phyloP scores from a whole-genome alignment of 140 eudicot genomes.

The Cichorium intybus region DNA sequence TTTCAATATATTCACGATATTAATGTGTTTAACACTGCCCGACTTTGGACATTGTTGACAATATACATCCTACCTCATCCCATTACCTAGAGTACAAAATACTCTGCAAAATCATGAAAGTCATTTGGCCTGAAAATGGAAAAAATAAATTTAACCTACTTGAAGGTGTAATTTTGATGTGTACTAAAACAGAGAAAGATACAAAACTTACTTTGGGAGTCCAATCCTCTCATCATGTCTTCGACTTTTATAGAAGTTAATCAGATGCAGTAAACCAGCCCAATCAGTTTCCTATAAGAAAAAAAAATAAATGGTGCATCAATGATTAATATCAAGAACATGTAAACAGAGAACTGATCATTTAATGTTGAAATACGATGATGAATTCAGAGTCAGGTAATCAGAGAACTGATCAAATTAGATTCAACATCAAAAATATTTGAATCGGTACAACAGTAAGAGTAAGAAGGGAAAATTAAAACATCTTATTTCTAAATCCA shows the following conservation, averaged over 20 bases:
- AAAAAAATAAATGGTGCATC: too few relatives aligned
- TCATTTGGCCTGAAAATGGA: slow-evolving; percentile 81
- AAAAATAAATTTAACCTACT: slow-evolving; percentile 4
- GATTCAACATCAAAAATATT: too few relatives aligned
- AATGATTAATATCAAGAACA: neutral
- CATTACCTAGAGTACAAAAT: slow-evolving; percentile 99
- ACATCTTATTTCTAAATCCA: too few relatives aligned
- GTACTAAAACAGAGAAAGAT: neutral
- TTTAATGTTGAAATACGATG: too few relatives aligned
- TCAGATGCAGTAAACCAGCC: slow-evolving; percentile 79
- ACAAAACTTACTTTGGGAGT: slow-evolving; percentile 73
- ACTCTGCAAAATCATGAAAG: slow-evolving; percentile 85
- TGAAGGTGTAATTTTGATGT: neutral
- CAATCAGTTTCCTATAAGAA: slow-evolving; percentile 99
- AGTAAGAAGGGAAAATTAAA: too few relatives aligned
- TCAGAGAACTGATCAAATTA: too few relatives aligned
- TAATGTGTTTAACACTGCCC: neutral
- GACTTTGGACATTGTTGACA: slow-evolving; percentile 25
- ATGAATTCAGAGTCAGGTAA: too few relatives aligned
- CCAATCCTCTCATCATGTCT: slow-evolving; percentile 77
- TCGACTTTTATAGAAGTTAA: slow-evolving; percentile 78
- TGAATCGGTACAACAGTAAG: too few relatives aligned
- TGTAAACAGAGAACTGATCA: too few relatives aligned
- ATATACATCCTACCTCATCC: slow-evolving; percentile 75
- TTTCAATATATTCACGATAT: slow-evolving; percentile 1